Conservation (phyloP, 345 rosid genomes). For the Gossypium thurberi region DNA sequence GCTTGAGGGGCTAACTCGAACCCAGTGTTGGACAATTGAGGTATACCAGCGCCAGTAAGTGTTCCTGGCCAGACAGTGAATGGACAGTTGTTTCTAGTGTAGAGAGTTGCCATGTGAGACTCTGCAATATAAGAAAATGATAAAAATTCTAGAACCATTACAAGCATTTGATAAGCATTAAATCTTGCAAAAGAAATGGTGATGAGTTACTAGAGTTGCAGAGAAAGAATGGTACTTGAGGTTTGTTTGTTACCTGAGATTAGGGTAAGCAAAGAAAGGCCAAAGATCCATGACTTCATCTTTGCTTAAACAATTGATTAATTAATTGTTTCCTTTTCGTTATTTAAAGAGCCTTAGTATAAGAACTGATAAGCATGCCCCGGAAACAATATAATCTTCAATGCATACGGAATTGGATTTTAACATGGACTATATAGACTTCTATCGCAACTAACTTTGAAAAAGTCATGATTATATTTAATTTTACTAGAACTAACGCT, state of each 20-base stretch:
- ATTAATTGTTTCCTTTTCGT: not conserved
- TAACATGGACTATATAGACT: not conserved
- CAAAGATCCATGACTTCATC: not conserved
- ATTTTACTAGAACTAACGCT: too few species aligned
- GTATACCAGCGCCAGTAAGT: not conserved
- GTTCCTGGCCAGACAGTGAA: not conserved
- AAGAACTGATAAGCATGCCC: too few species aligned
- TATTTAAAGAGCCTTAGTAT: not conserved
- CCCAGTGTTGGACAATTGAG: not conserved
- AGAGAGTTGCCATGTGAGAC: not conserved
- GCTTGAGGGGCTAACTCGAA: not conserved
- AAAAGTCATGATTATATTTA: too few species aligned
- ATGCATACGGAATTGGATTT: not conserved
- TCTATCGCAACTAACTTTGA: not conserved
- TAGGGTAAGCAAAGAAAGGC: not conserved
- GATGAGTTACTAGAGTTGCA: too few species aligned
- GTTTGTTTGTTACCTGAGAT: not conserved
- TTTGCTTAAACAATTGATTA: not conserved
- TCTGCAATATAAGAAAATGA: not conserved
- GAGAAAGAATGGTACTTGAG: not conserved
- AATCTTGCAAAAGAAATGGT: not conserved
- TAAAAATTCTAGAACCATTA: not conserved
- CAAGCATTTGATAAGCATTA: not conserved
- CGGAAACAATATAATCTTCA: not conserved
- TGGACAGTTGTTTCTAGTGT: not conserved